phyloP scores from a whole-genome alignment of 495 filamentous ascomycete species.

The Penicillium diatomitis region DNA sequence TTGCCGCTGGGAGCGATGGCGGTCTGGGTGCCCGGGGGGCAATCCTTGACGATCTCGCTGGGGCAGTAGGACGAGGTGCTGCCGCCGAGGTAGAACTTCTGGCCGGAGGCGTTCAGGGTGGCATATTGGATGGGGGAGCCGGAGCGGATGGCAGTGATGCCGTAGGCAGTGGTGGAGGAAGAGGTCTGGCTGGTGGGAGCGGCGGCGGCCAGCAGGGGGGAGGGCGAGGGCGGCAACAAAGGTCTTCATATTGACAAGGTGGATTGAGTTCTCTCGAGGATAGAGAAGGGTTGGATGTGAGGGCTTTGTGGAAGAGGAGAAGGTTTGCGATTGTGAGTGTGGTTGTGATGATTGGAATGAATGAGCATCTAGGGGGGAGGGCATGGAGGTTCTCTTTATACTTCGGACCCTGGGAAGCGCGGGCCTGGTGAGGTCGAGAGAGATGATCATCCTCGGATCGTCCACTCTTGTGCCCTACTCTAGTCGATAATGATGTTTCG shows the following conservation, averaged over 20 bases:
- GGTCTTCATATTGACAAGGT: conserved; percentile 21
- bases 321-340: not conserved
- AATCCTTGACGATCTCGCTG: conserved; percentile 8
- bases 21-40: conserved; percentile 37
- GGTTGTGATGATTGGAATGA: too few species aligned
- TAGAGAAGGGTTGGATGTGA: not conserved
- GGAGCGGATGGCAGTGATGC: conserved; percentile 31
- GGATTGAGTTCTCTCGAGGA: not conserved
- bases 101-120: conserved; percentile 29
- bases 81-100: conserved; percentile 34
- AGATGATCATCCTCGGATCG: not conserved
- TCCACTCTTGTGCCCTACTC: not conserved
- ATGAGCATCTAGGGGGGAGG: too few species aligned
- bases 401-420: not conserved
- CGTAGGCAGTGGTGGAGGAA: conserved; percentile 17
- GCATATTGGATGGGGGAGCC: conserved; percentile 34
- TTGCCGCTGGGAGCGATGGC: conserved; percentile 29
- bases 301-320: not conserved
- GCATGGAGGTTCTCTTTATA: conserved; percentile 7
- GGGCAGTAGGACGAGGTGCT: conserved; percentile 35
- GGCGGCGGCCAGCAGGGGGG: conserved; percentile 21
- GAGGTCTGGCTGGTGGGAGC: conserved; percentile 11
- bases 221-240: conserved; percentile 18
- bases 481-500: too few species aligned
- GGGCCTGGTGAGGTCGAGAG: not conserved